Evolutionary conservation across 176 grass and related monocot species (phyloP), one percentile per base, ranked within the genome.

Genomic region (Chrysopogon serrulatus): DNA sequence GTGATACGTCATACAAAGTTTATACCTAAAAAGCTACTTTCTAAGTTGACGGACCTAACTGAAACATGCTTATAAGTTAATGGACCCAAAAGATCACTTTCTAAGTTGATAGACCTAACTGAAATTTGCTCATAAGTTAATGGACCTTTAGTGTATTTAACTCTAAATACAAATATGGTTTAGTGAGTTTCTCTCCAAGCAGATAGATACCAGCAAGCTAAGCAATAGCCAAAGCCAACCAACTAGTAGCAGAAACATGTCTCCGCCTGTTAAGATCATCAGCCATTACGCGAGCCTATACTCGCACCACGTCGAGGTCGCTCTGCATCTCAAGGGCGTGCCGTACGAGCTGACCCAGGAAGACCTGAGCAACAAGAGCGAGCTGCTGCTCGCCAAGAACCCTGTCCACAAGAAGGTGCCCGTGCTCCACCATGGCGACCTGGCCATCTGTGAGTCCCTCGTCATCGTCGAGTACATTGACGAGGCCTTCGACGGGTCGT

Each of bases 381-480:
- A 66, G 14, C 47, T 82, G 47, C 73, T 86, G n/a, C 62, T 86
- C 6, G 23, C 1, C 71, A 69, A 65, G 14, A 90, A 90, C 45
- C 84, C 88, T 5, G 21, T 81, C 43, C 44, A 80, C 49, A 80
- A 85, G 61, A 65, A 51, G 44, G 48, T 91, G 54, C 54, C 54
- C 3, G 54, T 59, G 54, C 54, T 59, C 54, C 54, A 26, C 10
- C n/a, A 59, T 26, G 54, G 54, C 44, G 77, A 81, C 45, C 59
- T 14, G 5, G 21, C 89, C 36, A 21, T 87, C 4, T 42, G 37
- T 14, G 85, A 91, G 66, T 86, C 79, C 18, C 53, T 79, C 8
- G 15, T 74, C 36, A 47, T 77, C 79, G 21, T 87, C n/a, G 84
- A 79, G 68, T 90, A 86, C 57, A 0, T 83, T 57, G 84, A 92